Percentiles rank a stretch among this genome's conserved stretches.
Evolutionary conservation across 495 filamentous ascomycete genomes (phyloP).

Genomic region (Penicillium argentinense): DNA sequence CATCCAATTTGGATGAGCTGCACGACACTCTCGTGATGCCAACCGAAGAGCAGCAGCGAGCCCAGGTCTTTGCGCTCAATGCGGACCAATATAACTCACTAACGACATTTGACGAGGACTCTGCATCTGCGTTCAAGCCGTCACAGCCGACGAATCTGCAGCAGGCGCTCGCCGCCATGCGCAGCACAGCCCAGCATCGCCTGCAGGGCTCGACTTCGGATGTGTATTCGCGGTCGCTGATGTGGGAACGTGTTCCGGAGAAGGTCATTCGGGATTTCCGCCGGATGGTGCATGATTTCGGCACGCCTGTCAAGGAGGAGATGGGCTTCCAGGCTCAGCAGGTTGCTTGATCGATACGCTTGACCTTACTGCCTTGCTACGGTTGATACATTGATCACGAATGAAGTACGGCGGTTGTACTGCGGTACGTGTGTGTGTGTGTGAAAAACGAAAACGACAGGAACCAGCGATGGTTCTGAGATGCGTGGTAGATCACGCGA

Average conservation of each 20-base stretch:
- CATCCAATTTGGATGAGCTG: conserved; percentile 72
- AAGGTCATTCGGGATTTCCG: conserved; percentile 93
- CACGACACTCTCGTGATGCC: conserved; percentile 72
- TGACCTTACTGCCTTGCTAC: too few species aligned
- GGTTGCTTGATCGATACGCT: too few species aligned
- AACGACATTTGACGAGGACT: conserved; percentile 55
- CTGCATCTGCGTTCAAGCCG: conserved; percentile 44
- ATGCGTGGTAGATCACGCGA: conserved; percentile 2
- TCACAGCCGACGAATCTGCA: conserved; percentile 64
- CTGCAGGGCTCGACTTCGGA: conserved; percentile 49
- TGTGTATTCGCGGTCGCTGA: conserved; percentile 87
- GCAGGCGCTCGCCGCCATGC: conserved; percentile 79
- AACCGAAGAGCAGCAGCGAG: conserved; percentile 81
- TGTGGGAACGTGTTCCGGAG: conserved; percentile 90
- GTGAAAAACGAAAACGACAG: conserved; percentile 1
- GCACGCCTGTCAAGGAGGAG: conserved; percentile 39
- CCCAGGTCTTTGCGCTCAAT: conserved; percentile 83
- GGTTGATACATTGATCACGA: too few species aligned
- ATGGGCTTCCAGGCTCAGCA: conserved; percentile 22
- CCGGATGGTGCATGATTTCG: conserved; percentile 71
- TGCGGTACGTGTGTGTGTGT: too few species aligned
- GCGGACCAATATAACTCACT: conserved; percentile 87
- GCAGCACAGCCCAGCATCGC: conserved; percentile 52
- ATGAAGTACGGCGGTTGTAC: too few species aligned
- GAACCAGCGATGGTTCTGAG: conserved; percentile 6